Conservation (phyloP, 2,329 filamentous ascomycete species). For the Tolypocladium amazonense region DNA sequence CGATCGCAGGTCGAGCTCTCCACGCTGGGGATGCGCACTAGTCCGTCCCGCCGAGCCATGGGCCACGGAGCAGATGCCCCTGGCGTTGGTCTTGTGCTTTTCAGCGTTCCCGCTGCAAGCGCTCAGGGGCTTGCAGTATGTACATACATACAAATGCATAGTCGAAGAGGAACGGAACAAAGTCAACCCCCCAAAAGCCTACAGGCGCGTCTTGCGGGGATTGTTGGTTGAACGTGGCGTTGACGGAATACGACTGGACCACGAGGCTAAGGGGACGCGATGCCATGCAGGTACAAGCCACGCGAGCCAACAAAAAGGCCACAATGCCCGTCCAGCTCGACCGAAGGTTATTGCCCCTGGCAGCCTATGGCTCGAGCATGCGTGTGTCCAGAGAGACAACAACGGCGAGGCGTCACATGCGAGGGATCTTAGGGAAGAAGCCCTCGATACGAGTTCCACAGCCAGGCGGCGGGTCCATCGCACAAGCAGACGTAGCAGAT, state of each 20-base stretch:
- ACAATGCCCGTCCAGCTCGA: background rate
- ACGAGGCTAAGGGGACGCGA: background rate
- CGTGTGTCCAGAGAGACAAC: background rate
- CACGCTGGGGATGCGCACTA: background rate
- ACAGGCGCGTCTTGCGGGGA: background rate
- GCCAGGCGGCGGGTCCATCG: background rate
- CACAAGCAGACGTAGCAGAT: background rate
- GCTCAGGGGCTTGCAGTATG: constrained; percentile 3
- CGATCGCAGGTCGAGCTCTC: background rate
- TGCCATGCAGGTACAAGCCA: background rate
- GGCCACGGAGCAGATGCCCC: background rate
- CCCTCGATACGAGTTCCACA: background rate
- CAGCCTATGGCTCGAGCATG: background rate
- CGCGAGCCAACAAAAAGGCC: background rate
- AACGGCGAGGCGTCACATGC: background rate
- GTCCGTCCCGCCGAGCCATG: background rate
- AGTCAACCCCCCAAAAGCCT: background rate
- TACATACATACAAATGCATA: background rate
- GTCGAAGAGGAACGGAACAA: background rate
- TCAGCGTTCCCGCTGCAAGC: background rate
- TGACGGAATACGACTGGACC: background rate
- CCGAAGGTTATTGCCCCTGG: background rate
- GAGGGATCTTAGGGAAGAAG: background rate
- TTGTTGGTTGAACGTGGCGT: background rate
- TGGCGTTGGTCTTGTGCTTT: background rate